phyloP scores from a whole-genome alignment of 805 yeast species.

The Hanseniaspora thailandica region DNA sequence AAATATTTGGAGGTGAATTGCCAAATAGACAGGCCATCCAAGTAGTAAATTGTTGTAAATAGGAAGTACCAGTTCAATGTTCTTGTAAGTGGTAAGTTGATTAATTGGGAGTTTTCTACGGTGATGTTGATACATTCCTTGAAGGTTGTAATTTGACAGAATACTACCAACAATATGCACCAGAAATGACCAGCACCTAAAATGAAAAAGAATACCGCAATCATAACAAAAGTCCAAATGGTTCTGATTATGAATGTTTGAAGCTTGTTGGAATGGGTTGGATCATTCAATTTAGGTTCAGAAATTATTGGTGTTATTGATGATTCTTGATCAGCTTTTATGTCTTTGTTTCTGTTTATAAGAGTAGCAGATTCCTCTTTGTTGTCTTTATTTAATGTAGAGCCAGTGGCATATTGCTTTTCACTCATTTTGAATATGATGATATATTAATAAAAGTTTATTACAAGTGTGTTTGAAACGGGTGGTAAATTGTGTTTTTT shows the following conservation, averaged over 20 bases:
- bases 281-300: conserved; percentile 12
- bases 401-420: neutral
- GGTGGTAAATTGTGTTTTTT: too few species aligned
- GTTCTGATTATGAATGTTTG: conserved; percentile 80
- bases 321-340: neutral
- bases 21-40: conserved; percentile 76
- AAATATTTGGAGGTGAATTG: conserved; percentile 46
- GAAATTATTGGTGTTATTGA: conserved; percentile 13
- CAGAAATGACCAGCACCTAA: conserved; percentile 77
- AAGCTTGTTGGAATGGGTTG: conserved; percentile 15
- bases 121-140: conserved; percentile 84
- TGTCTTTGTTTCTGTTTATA: neutral
- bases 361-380: neutral
- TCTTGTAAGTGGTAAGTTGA: conserved; percentile 68
- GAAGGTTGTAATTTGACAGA: conserved; percentile 72
- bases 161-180: conserved; percentile 57
- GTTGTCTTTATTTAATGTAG: neutral
- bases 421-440: neutral
- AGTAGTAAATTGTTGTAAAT: conserved; percentile 72
- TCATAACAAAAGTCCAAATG: conserved; percentile 89
- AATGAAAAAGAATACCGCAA: conserved; percentile 53
- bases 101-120: conserved; percentile 65
- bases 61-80: conserved; percentile 89
- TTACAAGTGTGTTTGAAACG: neutral
- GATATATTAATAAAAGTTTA: too few species aligned